A percentile compares a stretch with the other conserved stretches of the same genome.
phyloP scores from a whole-genome alignment of 2,329 filamentous ascomycete species.

The Acrocalymma vagum region DNA sequence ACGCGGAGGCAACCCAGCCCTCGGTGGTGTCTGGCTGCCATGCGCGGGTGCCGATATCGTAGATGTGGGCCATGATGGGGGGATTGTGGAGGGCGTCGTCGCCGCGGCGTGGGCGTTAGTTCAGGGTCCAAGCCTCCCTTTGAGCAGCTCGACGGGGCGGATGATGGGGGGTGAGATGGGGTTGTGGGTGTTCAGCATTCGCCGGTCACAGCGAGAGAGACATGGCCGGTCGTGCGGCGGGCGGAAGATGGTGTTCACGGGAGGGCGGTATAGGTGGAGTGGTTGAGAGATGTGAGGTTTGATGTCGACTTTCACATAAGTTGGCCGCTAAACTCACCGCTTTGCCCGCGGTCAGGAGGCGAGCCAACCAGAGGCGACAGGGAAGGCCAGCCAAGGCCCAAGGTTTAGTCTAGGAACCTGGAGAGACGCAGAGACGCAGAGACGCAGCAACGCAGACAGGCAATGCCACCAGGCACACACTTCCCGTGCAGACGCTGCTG shows the following conservation, averaged over 20 bases:
- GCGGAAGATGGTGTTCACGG: slow-evolving; percentile 6
- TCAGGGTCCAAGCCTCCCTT: slow-evolving; percentile 39
- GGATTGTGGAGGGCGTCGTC: slow-evolving; percentile 33
- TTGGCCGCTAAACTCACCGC: slow-evolving; percentile 30
- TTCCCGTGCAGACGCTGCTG: too few relatives aligned
- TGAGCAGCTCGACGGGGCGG: slow-evolving; percentile 26
- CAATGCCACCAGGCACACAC: too few relatives aligned
- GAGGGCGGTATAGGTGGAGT: slow-evolving; percentile 15
- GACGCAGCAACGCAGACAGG: too few relatives aligned
- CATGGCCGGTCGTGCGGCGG: slow-evolving; percentile 29
- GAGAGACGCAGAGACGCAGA: too few relatives aligned
- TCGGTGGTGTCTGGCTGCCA: slow-evolving; percentile 98
- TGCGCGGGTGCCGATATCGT: slow-evolving; percentile 95
- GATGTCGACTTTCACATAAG: slow-evolving; percentile 18
- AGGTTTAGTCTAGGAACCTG: too few relatives aligned
- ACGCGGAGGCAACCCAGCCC: slow-evolving; percentile 97
- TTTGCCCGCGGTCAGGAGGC: slow-evolving; percentile 21
- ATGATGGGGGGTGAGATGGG: slow-evolving; percentile 22
- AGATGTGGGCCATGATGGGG: slow-evolving; percentile 82
- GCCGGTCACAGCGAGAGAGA: slow-evolving; percentile 35
- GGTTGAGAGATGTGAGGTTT: slow-evolving; percentile 11
- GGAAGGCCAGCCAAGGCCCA: slow-evolving; percentile 11
- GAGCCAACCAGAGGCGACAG: slow-evolving; percentile 10
- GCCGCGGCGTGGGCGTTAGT: slow-evolving; percentile 19
- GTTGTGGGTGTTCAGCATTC: slow-evolving; percentile 24